phyloP scores from a whole-genome alignment of 2,329 filamentous ascomycete genomes.

The Cercospora sojina region DNA sequence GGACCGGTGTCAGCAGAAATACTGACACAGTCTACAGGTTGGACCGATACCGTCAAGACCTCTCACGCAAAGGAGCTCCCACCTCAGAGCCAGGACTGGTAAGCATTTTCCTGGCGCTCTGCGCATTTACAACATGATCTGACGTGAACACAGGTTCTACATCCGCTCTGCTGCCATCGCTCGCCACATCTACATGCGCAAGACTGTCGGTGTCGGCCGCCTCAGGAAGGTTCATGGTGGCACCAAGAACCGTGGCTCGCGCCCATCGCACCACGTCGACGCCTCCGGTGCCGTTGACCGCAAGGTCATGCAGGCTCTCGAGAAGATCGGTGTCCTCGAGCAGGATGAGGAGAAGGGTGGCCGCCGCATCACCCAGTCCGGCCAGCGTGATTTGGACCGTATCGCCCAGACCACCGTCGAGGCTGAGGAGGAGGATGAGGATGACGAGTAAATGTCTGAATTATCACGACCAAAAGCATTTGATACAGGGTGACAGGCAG shows the following conservation, averaged over 20 bases:
- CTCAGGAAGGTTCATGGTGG: slow-evolving; percentile 93
- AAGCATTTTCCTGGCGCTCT: slow-evolving; percentile 48
- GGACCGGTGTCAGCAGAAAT: slow-evolving; percentile 44
- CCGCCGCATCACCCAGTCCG: slow-evolving; percentile 94
- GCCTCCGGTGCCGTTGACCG: slow-evolving; percentile 94
- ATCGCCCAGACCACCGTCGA: slow-evolving; percentile 54
- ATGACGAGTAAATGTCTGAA: slow-evolving; percentile 35
- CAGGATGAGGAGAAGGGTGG: slow-evolving; percentile 98
- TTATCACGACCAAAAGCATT: slow-evolving; percentile 12
- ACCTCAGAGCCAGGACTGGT: slow-evolving; percentile 98
- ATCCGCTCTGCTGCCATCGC: slow-evolving; percentile 89
- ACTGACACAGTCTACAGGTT: slow-evolving; percentile 64
- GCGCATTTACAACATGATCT: not conserved
- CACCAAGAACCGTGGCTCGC: slow-evolving; percentile 88
- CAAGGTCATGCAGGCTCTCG: slow-evolving; percentile 93
- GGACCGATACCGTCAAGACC: slow-evolving; percentile 99
- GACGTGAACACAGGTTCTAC: slow-evolving; percentile 57
- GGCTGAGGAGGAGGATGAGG: slow-evolving; percentile 51
- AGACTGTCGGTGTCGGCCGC: slow-evolving; percentile 97
- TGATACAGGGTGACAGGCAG: slow-evolving; percentile 14
- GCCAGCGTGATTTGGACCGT: slow-evolving; percentile 97
- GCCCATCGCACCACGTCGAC: slow-evolving; percentile 92
- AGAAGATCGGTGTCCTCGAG: slow-evolving; percentile 99
- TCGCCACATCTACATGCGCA: slow-evolving; percentile 98
- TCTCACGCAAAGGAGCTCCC: slow-evolving; percentile 95